Conservation (phyloP, 257 asterid species). For the Solanum tarijense region DNA sequence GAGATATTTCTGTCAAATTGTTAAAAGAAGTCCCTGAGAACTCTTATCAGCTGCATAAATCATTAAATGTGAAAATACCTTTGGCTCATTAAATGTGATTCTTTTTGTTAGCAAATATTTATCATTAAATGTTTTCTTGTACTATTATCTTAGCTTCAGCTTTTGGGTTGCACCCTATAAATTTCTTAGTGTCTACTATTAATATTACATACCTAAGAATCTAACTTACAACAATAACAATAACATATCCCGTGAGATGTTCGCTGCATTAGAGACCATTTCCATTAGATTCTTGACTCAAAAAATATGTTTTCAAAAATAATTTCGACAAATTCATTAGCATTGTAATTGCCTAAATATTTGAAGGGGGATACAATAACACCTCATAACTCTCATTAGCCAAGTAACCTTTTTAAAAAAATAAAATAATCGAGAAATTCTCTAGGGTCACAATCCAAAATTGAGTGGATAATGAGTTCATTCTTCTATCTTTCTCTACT, state of each 20-base stretch:
- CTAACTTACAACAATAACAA: not conserved
- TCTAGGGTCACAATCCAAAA: not conserved
- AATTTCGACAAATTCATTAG: too few relatives aligned
- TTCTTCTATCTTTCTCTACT: not conserved
- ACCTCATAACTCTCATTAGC: not conserved
- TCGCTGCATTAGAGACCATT: rapidly evolving
- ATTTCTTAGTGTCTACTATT: not conserved
- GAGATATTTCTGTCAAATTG: not conserved
- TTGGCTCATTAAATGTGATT: not conserved
- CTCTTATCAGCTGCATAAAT: not conserved
- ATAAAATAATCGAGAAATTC: not conserved
- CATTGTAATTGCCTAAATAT: not conserved
- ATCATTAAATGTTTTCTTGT: not conserved
- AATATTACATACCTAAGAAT: not conserved
- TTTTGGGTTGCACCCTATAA: not conserved
- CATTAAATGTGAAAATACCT: not conserved
- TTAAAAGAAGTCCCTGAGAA: not conserved
- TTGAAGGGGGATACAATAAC: not conserved
- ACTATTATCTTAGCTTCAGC: not conserved
- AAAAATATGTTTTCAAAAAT: too few relatives aligned
- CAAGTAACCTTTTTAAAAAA: not conserved
- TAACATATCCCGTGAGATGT: too few relatives aligned
- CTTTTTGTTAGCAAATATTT: not conserved
- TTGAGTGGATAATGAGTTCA: not conserved
- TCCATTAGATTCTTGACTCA: too few relatives aligned